Conservation (phyloP, 306 rosid genomes). For the Coriaria nepalensis region DNA sequence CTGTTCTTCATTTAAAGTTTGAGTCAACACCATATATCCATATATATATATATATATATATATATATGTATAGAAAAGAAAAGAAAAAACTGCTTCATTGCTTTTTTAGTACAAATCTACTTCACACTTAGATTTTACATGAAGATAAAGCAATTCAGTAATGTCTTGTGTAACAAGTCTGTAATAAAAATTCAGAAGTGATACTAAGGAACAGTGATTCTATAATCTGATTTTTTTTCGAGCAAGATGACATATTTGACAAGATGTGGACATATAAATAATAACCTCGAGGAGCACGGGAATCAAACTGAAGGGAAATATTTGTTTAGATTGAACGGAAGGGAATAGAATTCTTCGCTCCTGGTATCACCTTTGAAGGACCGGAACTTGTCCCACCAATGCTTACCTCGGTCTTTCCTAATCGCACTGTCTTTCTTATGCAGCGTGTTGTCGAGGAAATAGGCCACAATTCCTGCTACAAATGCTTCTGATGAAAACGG, state of each 20-base stretch:
- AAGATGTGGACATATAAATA: neutral
- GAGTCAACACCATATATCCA: too few species aligned
- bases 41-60: too few species aligned
- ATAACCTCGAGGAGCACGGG: conserved; percentile 34
- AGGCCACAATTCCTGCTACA: conserved; percentile 74
- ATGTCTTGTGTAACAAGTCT: neutral
- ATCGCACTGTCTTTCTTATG: conserved; percentile 42
- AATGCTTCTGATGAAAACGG: conserved; percentile 89
- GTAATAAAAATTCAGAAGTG: conserved; percentile 1
- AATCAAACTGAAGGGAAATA: conserved; percentile 74
- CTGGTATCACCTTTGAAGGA: conserved; percentile 70
- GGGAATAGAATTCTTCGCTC: conserved; percentile 86
- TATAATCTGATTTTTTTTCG: conserved; percentile 1
- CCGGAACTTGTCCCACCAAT: conserved; percentile 91
- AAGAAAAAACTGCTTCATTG: too few species aligned
- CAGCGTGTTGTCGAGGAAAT: conserved; percentile 79
- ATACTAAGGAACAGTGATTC: conserved; percentile 1
- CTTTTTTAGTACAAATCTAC: neutral
- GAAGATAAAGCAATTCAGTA: conserved; percentile 2
- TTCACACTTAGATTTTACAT: conserved; percentile 11
- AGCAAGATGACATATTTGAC: neutral
- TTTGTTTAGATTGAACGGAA: conserved; percentile 90
- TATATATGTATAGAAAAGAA: too few species aligned
- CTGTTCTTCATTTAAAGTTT: too few species aligned
- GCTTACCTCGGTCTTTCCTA: conserved; percentile 89